phyloP scores from a whole-genome alignment of 306 rosid genomes.

The Lithocarpus polystachyus region DNA sequence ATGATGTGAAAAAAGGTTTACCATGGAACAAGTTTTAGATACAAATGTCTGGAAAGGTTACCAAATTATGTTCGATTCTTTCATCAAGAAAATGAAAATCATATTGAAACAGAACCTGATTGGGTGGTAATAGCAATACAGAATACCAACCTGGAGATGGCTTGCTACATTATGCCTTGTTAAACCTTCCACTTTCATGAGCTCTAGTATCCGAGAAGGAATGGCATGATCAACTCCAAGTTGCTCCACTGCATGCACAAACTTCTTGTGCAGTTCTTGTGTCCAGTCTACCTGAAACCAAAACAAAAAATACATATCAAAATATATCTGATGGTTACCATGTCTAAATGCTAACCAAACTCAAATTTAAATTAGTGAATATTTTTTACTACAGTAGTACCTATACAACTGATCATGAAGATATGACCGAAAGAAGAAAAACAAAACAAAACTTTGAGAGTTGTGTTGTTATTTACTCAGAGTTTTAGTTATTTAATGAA shows the following conservation, averaged over 20 bases:
- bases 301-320: conserved; percentile 10
- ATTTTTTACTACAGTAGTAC: background rate
- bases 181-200: conserved; percentile 89
- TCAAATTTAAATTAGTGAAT: background rate
- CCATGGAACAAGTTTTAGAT: background rate
- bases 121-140: conserved; percentile 19
- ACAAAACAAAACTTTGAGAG: background rate
- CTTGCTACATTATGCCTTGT: conserved; percentile 98
- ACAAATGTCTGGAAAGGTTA: background rate
- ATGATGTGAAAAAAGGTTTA: background rate
- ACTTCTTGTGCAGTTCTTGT: conserved; percentile 75
- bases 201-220: conserved; percentile 94
- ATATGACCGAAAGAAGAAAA: background rate
- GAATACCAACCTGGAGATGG: conserved; percentile 85
- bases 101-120: conserved; percentile 2
- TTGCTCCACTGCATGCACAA: conserved; percentile 90
- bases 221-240: conserved; percentile 95
- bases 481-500: background rate
- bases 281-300: conserved; percentile 95
- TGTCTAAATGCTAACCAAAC: background rate
- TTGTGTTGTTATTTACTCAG: background rate
- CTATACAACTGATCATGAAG: background rate
- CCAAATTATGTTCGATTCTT: background rate
- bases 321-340: conserved; percentile 1
- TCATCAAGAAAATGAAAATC: background rate